Conservation (phyloP, 1,284 basidiomycete species). For the Ceratobasidium sp. region DNA sequence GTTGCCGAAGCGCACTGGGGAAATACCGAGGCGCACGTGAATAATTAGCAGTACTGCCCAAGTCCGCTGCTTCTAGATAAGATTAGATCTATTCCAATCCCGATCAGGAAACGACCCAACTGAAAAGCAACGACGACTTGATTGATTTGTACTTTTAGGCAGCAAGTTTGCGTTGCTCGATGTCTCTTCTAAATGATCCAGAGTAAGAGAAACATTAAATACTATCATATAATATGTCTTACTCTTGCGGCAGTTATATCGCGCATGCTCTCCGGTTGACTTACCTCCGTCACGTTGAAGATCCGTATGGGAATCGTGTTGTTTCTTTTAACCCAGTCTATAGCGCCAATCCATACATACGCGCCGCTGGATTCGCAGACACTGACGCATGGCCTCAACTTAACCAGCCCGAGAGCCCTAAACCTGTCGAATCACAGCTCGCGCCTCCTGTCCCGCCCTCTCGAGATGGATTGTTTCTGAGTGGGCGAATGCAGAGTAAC, state of each 20-base stretch:
- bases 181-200: slow-evolving; percentile 71
- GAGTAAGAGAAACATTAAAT: slow-evolving; percentile 50
- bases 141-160: slow-evolving; percentile 51
- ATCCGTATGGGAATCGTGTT: slow-evolving; percentile 79
- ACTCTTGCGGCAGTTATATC: slow-evolving; percentile 66
- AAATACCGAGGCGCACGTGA: slow-evolving; percentile 25
- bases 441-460: slow-evolving; percentile 43
- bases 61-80: background rate
- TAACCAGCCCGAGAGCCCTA: slow-evolving; percentile 67
- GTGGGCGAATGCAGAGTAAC: slow-evolving; percentile 48
- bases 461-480: slow-evolving; percentile 34
- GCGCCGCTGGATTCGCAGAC: slow-evolving; percentile 78
- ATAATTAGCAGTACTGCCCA: background rate
- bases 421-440: slow-evolving; percentile 52
- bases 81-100: slow-evolving; percentile 26
- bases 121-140: background rate
- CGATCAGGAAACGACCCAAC: background rate
- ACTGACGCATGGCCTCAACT: slow-evolving; percentile 84
- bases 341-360: slow-evolving; percentile 78
- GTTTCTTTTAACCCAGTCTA: slow-evolving; percentile 78
- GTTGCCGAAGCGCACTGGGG: slow-evolving; percentile 12
- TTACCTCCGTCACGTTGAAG: slow-evolving; percentile 86
- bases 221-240: slow-evolving; percentile 16
- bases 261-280: slow-evolving; percentile 84
- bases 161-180: slow-evolving; percentile 43